phyloP scores from a whole-genome alignment of 2,329 filamentous ascomycete species.

The Mariannaea sp. region DNA sequence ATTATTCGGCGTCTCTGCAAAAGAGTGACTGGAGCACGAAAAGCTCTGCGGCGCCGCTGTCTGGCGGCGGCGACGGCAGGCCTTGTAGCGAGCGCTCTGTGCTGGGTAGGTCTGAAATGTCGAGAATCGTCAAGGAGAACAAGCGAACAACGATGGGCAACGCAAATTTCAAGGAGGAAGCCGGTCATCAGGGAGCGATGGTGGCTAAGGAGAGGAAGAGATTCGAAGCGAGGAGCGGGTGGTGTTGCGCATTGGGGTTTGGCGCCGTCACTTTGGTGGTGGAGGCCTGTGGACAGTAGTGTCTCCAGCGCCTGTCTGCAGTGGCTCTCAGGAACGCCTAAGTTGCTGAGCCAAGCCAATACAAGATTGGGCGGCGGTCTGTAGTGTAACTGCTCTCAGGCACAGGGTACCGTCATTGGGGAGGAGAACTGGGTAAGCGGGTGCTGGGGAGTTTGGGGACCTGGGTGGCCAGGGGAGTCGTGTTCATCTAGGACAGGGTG shows the following conservation, averaged over 20 bases:
- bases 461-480: constrained; percentile 11
- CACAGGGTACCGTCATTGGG: constrained; percentile 14
- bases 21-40: constrained; percentile 45
- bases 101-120: constrained; percentile 45
- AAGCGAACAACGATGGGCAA: constrained; percentile 52
- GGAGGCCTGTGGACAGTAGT: constrained; percentile 34
- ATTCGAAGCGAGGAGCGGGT: constrained; percentile 28
- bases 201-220: constrained; percentile 34
- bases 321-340: constrained; percentile 13
- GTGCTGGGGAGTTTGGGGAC: constrained; percentile 11
- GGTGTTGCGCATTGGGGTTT: constrained; percentile 36
- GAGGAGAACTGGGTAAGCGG: constrained; percentile 4
- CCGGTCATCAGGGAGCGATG: constrained; percentile 51
- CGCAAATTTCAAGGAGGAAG: constrained; percentile 53
- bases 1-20: constrained; percentile 44
- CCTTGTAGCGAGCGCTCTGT: constrained; percentile 51
- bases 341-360: constrained; percentile 12
- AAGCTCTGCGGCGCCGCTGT: constrained; percentile 46
- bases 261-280: constrained; percentile 28
- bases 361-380: constrained; percentile 8
- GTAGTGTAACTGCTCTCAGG: constrained; percentile 14
- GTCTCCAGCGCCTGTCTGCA: constrained; percentile 18
- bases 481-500: constrained; percentile 30
- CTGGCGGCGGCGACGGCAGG: constrained; percentile 48
- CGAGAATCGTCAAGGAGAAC: constrained; percentile 52